Conservation (phyloP, 129 eudicot species). For the Scalesia atractyloides region DNA sequence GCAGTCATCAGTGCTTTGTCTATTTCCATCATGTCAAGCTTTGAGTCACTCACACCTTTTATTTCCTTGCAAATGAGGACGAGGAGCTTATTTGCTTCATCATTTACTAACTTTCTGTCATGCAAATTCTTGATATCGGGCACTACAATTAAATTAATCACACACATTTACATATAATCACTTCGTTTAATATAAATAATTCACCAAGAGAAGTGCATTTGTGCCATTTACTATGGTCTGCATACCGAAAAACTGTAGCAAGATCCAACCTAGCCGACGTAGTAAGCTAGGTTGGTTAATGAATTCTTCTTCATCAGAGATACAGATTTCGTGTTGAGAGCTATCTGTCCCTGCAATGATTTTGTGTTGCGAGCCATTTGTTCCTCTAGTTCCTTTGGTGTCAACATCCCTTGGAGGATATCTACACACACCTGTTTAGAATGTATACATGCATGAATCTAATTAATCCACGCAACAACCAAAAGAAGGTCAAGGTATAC, state of each 20-base stretch:
- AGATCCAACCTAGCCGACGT: slow-evolving; percentile 39
- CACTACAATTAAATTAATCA: slow-evolving; percentile 8
- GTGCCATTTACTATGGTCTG: not conserved
- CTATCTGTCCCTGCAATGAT: too few relatives aligned
- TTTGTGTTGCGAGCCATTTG: not conserved
- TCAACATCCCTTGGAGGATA: slow-evolving; percentile 46
- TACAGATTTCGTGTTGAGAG: slow-evolving; percentile 21
- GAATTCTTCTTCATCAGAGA: slow-evolving; percentile 28
- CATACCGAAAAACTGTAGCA: slow-evolving; percentile 43
- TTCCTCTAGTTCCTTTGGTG: not conserved
- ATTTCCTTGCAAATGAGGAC: too few relatives aligned
- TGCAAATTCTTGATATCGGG: slow-evolving; percentile 26
- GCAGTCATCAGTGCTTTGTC: too few relatives aligned
- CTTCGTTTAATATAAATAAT: not conserved
- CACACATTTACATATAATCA: not conserved
- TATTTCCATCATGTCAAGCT: too few relatives aligned
- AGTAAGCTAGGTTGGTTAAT: slow-evolving; percentile 2
- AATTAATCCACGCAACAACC: too few relatives aligned
- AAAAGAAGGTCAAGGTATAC: too few relatives aligned
- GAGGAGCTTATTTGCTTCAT: too few relatives aligned
- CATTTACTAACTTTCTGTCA: too few relatives aligned
- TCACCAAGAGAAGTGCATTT: not conserved
- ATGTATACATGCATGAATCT: not conserved
- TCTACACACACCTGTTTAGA: slow-evolving; percentile 37
- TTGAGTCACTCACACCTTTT: too few relatives aligned